Evolutionary conservation across 108 stramenopile genomes (phyloP), one percentile per base, ranked within the genome.

Genomic region (Discostella pseudostelligera): DNA sequence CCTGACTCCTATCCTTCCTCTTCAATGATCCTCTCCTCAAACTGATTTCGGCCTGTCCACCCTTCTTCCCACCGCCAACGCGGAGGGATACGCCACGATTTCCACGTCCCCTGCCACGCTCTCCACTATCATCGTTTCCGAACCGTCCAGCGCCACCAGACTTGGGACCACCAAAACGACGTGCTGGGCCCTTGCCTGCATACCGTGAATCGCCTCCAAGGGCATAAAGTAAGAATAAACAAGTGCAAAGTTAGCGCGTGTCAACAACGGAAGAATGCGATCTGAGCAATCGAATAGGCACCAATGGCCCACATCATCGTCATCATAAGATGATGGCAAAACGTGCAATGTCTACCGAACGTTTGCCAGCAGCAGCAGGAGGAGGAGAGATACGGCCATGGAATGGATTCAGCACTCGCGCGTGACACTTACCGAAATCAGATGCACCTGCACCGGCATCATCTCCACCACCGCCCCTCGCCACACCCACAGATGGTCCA

Each of bases 1-100:
- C 84, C 16, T 73, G 72, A 39, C 71, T 78, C 56, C 93, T 79
- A 62, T 95, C 87, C 14, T 84, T 74, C 65, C 74, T 86, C 74
- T 72, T 86, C 66, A 95, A 67, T 43, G 78, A 82, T 48, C 93
- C 89, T 54, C 93, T 81, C 24, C 87, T 66, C 59, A 54, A 43
- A 42, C 54, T 76, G 19, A 76, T 50, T 29, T 76, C 73, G 13
- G 79, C 74, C 46, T 76, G 69, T 35, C 88, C 72, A 36, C 85
- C 85, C 36, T 54, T 74, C 72, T 86, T 87, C 7, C 85, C 84
- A 39, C 82, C 70, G 7, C 84, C 89, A 39, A 93, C 48, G 24
- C 86, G 82, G 10, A 93, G 80, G 16, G 87, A 88, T 8, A 82
- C 79, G 44, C 71, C 70, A 8, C 72, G 51, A 14, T 47, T 20